phyloP scores from a whole-genome alignment of 208 protist genomes.

The Crithidia bombi region DNA sequence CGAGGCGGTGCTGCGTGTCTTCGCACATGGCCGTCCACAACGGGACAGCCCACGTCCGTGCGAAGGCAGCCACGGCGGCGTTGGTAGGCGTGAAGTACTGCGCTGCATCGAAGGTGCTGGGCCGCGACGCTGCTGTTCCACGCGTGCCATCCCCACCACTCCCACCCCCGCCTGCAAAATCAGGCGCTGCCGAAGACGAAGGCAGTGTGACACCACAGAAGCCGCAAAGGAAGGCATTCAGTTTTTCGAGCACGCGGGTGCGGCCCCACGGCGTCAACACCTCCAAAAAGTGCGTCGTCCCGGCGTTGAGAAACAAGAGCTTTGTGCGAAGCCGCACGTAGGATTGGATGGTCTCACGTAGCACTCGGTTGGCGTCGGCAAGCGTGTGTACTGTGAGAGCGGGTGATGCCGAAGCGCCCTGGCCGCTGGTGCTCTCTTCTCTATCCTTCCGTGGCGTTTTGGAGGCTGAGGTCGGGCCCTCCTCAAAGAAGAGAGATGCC shows the following conservation, averaged over 20 bases:
- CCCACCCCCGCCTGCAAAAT: neutral
- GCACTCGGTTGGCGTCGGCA: slow-evolving; percentile 46
- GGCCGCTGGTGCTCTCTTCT: neutral
- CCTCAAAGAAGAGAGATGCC: slow-evolving; percentile 25
- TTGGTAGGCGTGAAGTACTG: slow-evolving; percentile 21
- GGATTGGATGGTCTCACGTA: slow-evolving; percentile 55
- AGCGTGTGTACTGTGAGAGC: slow-evolving; percentile 12
- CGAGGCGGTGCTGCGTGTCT: slow-evolving; percentile 28
- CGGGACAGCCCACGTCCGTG: slow-evolving; percentile 57
- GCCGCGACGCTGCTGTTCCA: neutral
- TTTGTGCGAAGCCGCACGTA: slow-evolving; percentile 55
- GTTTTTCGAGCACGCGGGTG: slow-evolving; percentile 34
- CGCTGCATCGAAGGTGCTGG: slow-evolving; percentile 2
- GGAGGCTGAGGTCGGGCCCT: neutral
- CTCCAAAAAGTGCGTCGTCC: slow-evolving; percentile 52
- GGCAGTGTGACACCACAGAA: slow-evolving; percentile 24
- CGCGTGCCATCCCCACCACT: neutral
- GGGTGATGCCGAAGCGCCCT: neutral
- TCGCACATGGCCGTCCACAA: slow-evolving; percentile 70
- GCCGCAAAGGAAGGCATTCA: slow-evolving; percentile 43
- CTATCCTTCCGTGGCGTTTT: neutral
- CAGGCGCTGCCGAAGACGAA: neutral
- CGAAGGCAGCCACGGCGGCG: slow-evolving; percentile 43
- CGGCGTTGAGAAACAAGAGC: slow-evolving; percentile 53
- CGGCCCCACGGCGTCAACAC: slow-evolving; percentile 50